These are phyloP conservation scores for Neurospora sp. DNA, from an alignment of 2,329 filamentous ascomycete species.

Conservation along the genomic window DNA sequence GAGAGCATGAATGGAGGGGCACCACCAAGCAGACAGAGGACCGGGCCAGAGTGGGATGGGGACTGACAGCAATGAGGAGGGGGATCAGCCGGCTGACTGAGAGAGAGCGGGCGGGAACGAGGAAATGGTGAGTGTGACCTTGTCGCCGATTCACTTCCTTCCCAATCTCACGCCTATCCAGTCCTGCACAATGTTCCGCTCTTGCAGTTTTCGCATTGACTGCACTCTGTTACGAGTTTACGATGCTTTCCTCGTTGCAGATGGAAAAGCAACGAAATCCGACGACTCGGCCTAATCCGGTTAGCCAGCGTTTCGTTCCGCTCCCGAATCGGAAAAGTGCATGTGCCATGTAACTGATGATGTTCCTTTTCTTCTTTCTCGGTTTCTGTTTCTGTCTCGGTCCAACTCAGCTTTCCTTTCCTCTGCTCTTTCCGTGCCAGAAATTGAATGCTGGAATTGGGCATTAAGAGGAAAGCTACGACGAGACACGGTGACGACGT, in stretches of 20 bases:
- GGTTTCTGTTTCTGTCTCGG: conserved; percentile 1
- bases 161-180: neutral
- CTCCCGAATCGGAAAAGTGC: neutral
- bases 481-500: conserved; percentile 13
- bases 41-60: neutral
- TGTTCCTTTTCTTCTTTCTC: neutral
- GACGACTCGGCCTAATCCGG: neutral
- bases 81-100: neutral
- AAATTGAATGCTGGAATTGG: conserved; percentile 17
- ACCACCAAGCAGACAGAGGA: neutral
- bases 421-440: neutral
- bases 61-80: neutral
- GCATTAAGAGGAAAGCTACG: conserved; percentile 7
- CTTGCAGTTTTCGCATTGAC: neutral
- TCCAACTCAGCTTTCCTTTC: conserved; percentile 1
- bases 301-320: neutral
- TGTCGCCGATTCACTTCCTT: neutral
- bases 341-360: neutral
- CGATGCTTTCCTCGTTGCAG: neutral
- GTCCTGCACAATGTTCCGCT: neutral
- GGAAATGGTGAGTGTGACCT: neutral
- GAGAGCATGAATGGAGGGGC: neutral
- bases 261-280: neutral
- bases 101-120: neutral
- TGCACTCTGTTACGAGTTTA: neutral